phyloP scores from a whole-genome alignment of 1,284 basidiomycete species.

The Crepidotus sp. region DNA sequence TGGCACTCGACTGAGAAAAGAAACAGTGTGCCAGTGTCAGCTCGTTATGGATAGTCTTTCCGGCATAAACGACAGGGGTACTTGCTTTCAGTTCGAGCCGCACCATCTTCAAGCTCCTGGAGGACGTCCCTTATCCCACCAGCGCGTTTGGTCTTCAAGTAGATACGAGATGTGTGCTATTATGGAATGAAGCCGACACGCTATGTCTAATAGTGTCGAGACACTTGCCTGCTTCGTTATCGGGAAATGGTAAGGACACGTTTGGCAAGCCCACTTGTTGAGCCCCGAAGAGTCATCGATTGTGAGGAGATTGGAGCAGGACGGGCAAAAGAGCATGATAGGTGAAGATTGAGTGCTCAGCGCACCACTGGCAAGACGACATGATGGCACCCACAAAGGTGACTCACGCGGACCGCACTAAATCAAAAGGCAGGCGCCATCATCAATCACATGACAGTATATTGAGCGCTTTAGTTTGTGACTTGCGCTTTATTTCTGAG shows the following conservation, averaged over 20 bases:
- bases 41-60: no score
- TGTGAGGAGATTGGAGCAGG: constrained; percentile 16
- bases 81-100: constrained; percentile 10
- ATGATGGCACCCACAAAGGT: not conserved
- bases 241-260: constrained; percentile 18
- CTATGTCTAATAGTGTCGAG: not conserved
- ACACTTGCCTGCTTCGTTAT: constrained; percentile 16
- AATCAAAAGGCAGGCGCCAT: no score
- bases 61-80: not conserved
- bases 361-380: not conserved
- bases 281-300: constrained; percentile 4
- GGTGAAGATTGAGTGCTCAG: not conserved
- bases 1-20: constrained; percentile 7
- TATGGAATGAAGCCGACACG: not conserved
- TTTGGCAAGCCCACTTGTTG: constrained; percentile 17
- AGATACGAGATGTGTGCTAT: constrained; percentile 6
- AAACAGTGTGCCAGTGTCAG: not conserved
- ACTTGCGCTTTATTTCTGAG: no score
- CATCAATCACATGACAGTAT: not conserved
- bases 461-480: not conserved
- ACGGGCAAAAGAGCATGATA: constrained; percentile 14
- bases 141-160: constrained; percentile 14
- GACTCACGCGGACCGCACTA: not conserved
- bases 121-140: constrained; percentile 15
- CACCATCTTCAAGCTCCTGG: constrained; percentile 13